phyloP scores from a whole-genome alignment of 148 eudicot genomes.

The Heliamphora exappendiculata region DNA sequence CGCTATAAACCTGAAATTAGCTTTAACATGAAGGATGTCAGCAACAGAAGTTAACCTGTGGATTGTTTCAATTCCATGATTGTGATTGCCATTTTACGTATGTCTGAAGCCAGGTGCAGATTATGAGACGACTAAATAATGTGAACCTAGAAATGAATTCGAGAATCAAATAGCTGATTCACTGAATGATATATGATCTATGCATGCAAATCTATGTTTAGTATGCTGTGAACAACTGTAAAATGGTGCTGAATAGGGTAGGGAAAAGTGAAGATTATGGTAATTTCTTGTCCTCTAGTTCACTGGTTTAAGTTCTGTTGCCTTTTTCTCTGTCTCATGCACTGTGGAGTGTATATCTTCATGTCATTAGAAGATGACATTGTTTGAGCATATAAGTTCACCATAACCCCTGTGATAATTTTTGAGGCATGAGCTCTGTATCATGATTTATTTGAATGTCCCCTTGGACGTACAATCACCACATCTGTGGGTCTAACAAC shows the following conservation, averaged over 20 bases:
- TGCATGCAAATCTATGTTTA: background rate
- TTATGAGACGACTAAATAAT: background rate
- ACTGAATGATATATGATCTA: background rate
- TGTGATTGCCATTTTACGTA: background rate
- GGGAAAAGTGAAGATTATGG: slow-evolving; percentile 4
- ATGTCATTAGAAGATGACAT: slow-evolving; percentile 2
- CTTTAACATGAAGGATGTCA: background rate
- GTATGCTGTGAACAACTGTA: background rate
- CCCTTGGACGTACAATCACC: background rate
- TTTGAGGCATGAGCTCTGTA: background rate
- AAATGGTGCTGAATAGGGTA: background rate
- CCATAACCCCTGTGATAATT: background rate
- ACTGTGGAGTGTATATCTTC: background rate
- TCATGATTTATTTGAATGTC: background rate
- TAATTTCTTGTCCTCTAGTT: background rate
- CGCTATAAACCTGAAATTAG: background rate
- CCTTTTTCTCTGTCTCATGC: background rate
- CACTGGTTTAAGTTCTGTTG: background rate
- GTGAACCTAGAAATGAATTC: background rate
- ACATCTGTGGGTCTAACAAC: slow-evolving; percentile 12
- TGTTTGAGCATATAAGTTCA: background rate
- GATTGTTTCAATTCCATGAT: background rate
- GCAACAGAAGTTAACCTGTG: no score
- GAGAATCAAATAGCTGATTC: background rate
- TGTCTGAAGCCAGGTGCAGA: background rate